Conservation (phyloP, 129 eudicot species). For the Flaveria robusta region DNA sequence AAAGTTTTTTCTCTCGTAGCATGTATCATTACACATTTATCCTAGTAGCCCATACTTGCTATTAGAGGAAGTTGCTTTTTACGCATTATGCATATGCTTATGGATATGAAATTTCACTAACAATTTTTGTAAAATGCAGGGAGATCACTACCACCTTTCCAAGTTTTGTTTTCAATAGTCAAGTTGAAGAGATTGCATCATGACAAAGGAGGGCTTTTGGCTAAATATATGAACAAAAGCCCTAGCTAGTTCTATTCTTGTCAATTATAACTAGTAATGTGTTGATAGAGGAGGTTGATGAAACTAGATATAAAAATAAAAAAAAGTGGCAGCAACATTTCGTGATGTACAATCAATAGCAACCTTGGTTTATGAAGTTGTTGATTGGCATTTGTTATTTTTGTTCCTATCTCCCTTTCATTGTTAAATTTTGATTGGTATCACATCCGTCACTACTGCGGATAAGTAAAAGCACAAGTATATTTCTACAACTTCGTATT, state of each 20-base stretch:
- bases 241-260: slow-evolving; percentile 15
- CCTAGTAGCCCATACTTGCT: background rate
- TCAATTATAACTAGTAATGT: slow-evolving; percentile 25
- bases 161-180: slow-evolving; percentile 38
- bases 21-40: background rate
- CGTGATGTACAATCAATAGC: background rate
- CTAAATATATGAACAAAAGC: slow-evolving; percentile 15
- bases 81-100: background rate
- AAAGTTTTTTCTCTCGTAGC: background rate
- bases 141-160: slow-evolving; percentile 41
- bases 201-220: slow-evolving; percentile 21
- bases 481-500: too few species aligned
- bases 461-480: too few species aligned
- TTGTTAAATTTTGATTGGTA: background rate
- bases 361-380: slow-evolving; percentile 5
- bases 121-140: slow-evolving; percentile 31
- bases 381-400: slow-evolving; percentile 22
- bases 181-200: slow-evolving; percentile 34
- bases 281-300: slow-evolving; percentile 32
- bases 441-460: background rate
- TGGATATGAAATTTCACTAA: background rate
- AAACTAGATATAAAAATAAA: background rate
- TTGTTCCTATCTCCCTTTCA: background rate
- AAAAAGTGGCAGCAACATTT: slow-evolving; percentile 10
- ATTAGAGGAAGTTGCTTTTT: background rate